A percentile compares a stretch with the other conserved stretches of the same genome.
These are phyloP conservation scores for Linaria vulgaris DNA, from an alignment of 257 asterid species.

Conservation along the genomic window DNA sequence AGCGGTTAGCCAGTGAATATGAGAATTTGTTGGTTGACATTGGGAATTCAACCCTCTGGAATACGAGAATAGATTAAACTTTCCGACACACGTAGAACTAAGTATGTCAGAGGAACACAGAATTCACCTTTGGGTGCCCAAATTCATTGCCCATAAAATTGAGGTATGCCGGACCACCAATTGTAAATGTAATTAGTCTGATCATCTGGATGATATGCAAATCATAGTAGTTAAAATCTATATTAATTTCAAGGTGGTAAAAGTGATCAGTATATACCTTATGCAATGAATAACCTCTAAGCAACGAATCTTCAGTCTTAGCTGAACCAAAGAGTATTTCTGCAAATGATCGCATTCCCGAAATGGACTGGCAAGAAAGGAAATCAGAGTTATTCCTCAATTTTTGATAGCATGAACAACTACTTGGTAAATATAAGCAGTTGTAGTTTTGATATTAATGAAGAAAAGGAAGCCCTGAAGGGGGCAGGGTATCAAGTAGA, in stretches of 20 bases:
- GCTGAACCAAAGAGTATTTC: constrained; percentile 84
- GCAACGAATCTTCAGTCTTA: constrained; percentile 50
- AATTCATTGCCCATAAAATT: constrained; percentile 98
- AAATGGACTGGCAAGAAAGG: constrained; percentile 71
- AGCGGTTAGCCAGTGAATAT: constrained; percentile 77
- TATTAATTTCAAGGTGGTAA: constrained; percentile 8
- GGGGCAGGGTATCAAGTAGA: background rate
- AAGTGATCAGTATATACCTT: constrained; percentile 50
- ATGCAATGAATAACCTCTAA: constrained; percentile 83
- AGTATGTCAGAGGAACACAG: constrained; percentile 11
- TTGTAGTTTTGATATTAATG: background rate
- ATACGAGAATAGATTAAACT: constrained; percentile 23
- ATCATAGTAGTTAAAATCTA: constrained; percentile 7
- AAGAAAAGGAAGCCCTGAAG: background rate
- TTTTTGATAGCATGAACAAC: constrained; percentile 22
- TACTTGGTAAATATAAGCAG: constrained; percentile 10
- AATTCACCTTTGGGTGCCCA: constrained; percentile 88
- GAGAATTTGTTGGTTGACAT: constrained; percentile 84
- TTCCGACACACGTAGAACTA: constrained; percentile 5
- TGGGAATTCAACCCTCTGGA: constrained; percentile 94
- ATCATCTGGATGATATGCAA: constrained; percentile 63
- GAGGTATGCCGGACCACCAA: constrained; percentile 92
- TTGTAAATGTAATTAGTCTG: constrained; percentile 81
- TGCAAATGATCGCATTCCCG: constrained; percentile 88
- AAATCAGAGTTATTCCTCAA: constrained; percentile 18